phyloP scores from a whole-genome alignment of 202 grass and related monocot species.

The Sporobolus alterniflorus region DNA sequence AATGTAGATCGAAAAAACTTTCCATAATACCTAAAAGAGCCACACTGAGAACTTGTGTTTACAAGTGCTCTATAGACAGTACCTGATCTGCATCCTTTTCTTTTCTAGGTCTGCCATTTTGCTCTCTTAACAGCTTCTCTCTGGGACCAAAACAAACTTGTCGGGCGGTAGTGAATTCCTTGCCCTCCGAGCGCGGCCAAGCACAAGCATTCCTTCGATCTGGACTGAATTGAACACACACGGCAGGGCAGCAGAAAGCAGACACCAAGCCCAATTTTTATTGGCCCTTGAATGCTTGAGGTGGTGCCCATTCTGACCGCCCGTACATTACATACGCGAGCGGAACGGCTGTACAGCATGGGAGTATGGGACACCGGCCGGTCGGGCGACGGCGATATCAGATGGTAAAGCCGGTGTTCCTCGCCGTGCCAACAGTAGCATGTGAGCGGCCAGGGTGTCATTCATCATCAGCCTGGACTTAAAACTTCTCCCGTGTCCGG shows the following conservation, averaged over 20 bases:
- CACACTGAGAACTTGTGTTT: neutral
- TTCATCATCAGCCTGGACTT: neutral
- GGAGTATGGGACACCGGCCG: constrained; percentile 11
- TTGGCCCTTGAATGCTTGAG: constrained; percentile 24
- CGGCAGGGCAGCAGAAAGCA: neutral
- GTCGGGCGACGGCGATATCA: constrained; percentile 6
- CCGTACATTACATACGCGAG: neutral
- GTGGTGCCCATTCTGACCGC: neutral
- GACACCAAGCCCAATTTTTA: constrained; percentile 13
- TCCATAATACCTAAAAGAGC: neutral
- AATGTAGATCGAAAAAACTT: neutral
- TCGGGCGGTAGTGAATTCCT: too few species aligned
- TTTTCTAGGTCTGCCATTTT: neutral
- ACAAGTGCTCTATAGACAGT: too few species aligned
- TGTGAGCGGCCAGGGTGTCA: constrained; percentile 2
- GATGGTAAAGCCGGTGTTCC: neutral
- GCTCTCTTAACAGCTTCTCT: neutral
- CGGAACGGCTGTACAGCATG: too few species aligned
- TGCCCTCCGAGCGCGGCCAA: neutral
- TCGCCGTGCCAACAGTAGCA: neutral
- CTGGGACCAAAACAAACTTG: too few species aligned
- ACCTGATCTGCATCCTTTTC: neutral
- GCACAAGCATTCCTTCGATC: constrained; percentile 8
- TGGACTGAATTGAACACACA: neutral
- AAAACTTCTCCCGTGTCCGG: neutral